Conservation (phyloP, 768 basidiomycete genomes). For the Pleurotus pulmonarius region DNA sequence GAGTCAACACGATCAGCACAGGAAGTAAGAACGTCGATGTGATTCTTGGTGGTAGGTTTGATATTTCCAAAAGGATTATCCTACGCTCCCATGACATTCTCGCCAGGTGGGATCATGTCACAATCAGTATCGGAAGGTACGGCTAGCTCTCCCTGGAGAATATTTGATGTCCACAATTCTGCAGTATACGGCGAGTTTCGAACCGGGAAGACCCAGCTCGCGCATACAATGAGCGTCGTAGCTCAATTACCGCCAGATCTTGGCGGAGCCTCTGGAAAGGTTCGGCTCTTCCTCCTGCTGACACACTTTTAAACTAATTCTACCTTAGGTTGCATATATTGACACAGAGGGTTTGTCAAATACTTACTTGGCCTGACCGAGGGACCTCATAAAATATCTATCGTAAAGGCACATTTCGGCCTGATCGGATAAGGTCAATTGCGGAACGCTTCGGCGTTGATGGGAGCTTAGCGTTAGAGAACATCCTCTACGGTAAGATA, state of each 20-base stretch:
- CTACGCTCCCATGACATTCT: neutral
- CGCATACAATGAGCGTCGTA: constrained; percentile 92
- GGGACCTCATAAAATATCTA: neutral
- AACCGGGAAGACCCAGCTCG: constrained; percentile 94
- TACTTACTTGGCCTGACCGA: constrained; percentile 8
- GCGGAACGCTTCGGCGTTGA: constrained; percentile 96
- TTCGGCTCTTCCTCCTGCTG: constrained; percentile 16
- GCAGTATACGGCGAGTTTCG: constrained; percentile 94
- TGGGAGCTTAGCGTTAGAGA: constrained; percentile 80
- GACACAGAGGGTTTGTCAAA: constrained; percentile 68
- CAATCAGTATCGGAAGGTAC: constrained; percentile 91
- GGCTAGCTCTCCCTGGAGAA: neutral
- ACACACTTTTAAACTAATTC: neutral
- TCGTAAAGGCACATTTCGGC: constrained; percentile 80
- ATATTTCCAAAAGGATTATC: neutral
- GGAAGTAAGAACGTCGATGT: constrained; percentile 90
- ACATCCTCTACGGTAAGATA: constrained; percentile 77
- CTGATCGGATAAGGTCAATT: constrained; percentile 87
- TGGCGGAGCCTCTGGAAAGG: constrained; percentile 90
- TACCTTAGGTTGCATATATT: constrained; percentile 76
- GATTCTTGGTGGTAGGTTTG: constrained; percentile 73
- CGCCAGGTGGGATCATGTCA: constrained; percentile 79
- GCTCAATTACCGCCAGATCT: constrained; percentile 86
- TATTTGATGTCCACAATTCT: neutral
- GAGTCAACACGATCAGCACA: constrained; percentile 81